Conservation (phyloP, 176 grass and related monocot genomes). For the Melocanna baccifera region DNA sequence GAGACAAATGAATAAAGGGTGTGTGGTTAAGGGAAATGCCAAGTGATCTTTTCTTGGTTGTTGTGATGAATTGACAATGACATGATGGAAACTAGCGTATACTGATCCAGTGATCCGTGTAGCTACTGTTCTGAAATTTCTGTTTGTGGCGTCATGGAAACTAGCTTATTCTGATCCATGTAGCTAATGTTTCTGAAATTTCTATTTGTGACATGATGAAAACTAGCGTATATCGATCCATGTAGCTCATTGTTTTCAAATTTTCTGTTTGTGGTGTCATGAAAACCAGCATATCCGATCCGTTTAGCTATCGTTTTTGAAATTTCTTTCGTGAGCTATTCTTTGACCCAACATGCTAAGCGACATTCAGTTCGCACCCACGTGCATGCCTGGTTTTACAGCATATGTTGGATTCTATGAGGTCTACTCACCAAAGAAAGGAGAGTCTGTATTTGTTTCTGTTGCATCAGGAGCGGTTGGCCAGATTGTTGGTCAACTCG, state of each 20-base stretch:
- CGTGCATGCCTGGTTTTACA: slow-evolving; percentile 94
- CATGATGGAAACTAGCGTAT: neutral
- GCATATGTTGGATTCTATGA: slow-evolving; percentile 85
- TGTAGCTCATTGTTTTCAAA: too few relatives aligned
- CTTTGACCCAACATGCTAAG: neutral
- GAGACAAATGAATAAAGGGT: neutral
- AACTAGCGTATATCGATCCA: neutral
- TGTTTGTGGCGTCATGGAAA: neutral
- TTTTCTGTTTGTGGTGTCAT: too few relatives aligned
- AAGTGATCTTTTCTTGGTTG: neutral
- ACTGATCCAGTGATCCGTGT: too few relatives aligned
- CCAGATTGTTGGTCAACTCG: slow-evolving; percentile 87
- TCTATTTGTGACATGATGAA: neutral
- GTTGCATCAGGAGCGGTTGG: slow-evolving; percentile 89
- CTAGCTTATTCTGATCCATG: neutral
- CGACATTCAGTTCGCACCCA: neutral
- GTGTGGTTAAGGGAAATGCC: neutral
- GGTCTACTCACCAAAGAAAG: slow-evolving; percentile 71
- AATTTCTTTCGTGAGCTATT: neutral
- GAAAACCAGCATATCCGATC: too few relatives aligned
- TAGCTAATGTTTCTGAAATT: neutral
- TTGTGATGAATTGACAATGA: neutral
- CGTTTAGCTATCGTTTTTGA: neutral
- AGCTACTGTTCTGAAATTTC: neutral
- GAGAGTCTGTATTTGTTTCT: slow-evolving; percentile 78